Base-by-base conservation (phyloP, 805 yeast genomes). In the Dipodascus geniculatus region DNA sequence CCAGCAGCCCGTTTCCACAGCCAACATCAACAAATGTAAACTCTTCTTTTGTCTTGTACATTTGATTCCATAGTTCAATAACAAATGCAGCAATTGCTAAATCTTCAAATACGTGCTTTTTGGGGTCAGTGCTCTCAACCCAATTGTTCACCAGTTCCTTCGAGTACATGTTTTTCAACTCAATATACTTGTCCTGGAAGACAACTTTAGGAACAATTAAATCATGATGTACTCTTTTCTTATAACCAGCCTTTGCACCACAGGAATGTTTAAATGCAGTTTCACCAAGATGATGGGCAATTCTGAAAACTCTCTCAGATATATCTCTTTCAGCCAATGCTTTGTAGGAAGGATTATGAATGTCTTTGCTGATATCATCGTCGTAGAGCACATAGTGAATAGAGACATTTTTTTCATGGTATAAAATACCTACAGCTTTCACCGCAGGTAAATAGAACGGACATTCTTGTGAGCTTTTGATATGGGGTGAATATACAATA, bases 81-180 rank as follows among this genome's bases (percentile, higher is more conserved):
- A 91, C 72, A 61, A 91, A 91, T 0, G 97, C 96, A 0, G 97
- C 97, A 60, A 91, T 90, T 2, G 96, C 95, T 52, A 91, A 78
- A 66, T 91, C 98, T 71, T 91, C 98, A 70, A 90, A 91, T 0
- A 91, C 97, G 69, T 91, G 98, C 66, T 91, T 91, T 60, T 83
- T 79, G 2, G 97, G 97, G 68, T 91, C 97, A 1, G 98, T 91
- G 28, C 83, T 81, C 68, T 91, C 98, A n/a, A 76, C 81, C 98
- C 98, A 91, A 58, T 76, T 77, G 44, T 82, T 86, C 11, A 89
- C 89, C 50, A 91, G 70, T 17, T 71, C 68, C 23, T 82, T 79
- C 0, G 96, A 87, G 65, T 90, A 85, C 66, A 83, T 85, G 66
- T 85, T 86, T 68, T 91, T 91, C 62, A 91, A 73, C 20, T 78